Base-by-base conservation (phyloP, 2,329 filamentous ascomycete species). In the Claviceps sp. region DNA sequence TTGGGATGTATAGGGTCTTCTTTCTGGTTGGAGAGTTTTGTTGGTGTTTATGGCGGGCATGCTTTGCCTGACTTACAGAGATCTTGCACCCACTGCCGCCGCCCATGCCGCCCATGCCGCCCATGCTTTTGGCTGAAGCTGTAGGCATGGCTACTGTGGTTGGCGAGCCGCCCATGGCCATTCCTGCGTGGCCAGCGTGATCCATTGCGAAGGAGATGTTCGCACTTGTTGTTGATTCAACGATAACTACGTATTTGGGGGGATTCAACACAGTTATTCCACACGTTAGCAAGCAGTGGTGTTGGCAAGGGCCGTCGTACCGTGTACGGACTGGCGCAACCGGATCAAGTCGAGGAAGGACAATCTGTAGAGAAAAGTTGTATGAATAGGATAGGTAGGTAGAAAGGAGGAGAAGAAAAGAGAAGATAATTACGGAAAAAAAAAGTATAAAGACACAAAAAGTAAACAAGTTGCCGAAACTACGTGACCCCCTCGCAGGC, bases 11-110 rank as follows among this genome's bases (percentile, higher is more conserved):
- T 37, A 30, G 3, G 14, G 16, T 43, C 2, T 4, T 43, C 41
- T 43, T 11, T 18, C 9, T 43, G 30, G 1, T 4, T 34, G 9
- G 30, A 34, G 9, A 11, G 30, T 34, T 1, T 11, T 34, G 30
- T 11, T 34, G 30, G 30, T 11, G 30, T 4, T 11, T 34, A 34
- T 34, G 9, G 30, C 30, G 30, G 30, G 30, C 9, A 34, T 34
- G 9, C 6, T 13, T 13, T 13, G 8, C 34, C 16, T 6, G 37
- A 37, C 44, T n/a, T 41, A 41, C 59, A 20, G 67, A 70, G 42
- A 74, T 72, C 56, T 72, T 69, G 66, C 70, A 74, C 13, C 59
- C 56, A 50, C 37, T 54, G 42, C 56, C 52, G 49, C 48, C 49
- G 52, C 56, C 54, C 63, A 65, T 67, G 22, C 48, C 49, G 52